Base-by-base conservation (phyloP, 164 flowering plant species). In the Piper betle region DNA sequence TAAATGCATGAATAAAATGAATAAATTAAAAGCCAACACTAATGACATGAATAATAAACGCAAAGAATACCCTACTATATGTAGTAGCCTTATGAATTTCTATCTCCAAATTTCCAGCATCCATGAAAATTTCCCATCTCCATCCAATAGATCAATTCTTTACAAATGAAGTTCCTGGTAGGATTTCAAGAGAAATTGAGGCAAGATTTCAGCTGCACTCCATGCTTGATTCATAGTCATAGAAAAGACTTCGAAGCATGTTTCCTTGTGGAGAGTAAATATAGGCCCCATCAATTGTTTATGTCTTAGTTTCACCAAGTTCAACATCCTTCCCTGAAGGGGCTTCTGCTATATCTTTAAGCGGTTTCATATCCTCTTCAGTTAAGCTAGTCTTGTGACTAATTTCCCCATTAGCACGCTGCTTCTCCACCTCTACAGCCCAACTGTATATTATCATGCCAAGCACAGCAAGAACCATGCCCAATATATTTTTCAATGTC, bases 361-460 rank as follows among this genome's bases (percentile, higher is more conserved):
- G 64, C 53, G 71, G 70, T 52, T 61, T 66, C 42, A 74, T 64
- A 53, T 69, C 78, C 55, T 74, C 78, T 52, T 71, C 78, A 12
- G 70, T 71, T 20, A 71, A 43, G 57, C 72, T 71, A 11, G 68
- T 67, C 60, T 71, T 74, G 33, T 60, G 64, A 8, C 67, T n/a
- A 17, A 11, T 40, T 58, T 71, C 67, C 56, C 78, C 59, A 64
- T 68, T 76, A 19, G 72, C 68, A 66, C 74, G 84, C 58, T 76
- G 84, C 58, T 71, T 74, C 57, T 78, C 84, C 9, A 59, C 39
- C 38, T 75, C 74, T 42, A 80, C 73, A 13, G 72, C 81, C 73
- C 81, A 81, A 66, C 81, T 78, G 67, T 81, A 81, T 15, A 81
- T 62, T 38, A 81, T 63, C 84, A 81, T 81, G 25, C 84, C 82